Percentiles rank a stretch among this genome's conserved stretches.
Conservation (phyloP, 2,329 filamentous ascomycete genomes). For the Colletotrichum somersetense region DNA sequence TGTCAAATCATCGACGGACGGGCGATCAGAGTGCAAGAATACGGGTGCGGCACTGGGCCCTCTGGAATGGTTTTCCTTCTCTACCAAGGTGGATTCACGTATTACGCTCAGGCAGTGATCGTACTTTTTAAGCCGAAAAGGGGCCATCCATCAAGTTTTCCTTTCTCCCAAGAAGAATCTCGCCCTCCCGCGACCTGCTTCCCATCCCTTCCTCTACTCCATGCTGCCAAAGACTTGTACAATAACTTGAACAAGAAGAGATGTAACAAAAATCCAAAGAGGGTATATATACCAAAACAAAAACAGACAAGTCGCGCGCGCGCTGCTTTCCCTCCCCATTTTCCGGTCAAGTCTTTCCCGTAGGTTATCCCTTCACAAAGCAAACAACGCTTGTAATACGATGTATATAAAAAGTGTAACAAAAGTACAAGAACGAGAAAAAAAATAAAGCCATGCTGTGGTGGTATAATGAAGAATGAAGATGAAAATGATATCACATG, state of each 20-base stretch:
- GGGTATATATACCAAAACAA: constrained; percentile 37
- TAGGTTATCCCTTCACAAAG: background rate
- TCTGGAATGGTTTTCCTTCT: background rate
- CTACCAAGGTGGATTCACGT: background rate
- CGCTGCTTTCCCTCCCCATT: background rate
- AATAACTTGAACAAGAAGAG: background rate
- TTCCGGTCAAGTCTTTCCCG: background rate
- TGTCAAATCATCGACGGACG: background rate
- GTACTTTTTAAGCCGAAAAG: background rate
- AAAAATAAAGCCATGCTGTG: background rate
- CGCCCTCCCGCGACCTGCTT: background rate
- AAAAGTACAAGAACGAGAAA: background rate
- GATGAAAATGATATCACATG: background rate
- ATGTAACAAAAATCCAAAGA: background rate
- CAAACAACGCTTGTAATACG: background rate
- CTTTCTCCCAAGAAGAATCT: background rate
- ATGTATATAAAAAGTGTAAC: background rate
- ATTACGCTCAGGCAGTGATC: background rate
- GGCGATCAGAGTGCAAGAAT: background rate
- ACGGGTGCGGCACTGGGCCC: background rate
- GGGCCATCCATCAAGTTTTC: background rate
- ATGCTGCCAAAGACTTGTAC: constrained; percentile 5
- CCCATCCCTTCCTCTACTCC: constrained; percentile 4
- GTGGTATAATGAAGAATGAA: background rate
- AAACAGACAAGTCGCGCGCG: background rate